These are phyloP conservation scores for Citrus reticulata DNA, from an alignment of 345 rosid species.

Conservation along the genomic window DNA sequence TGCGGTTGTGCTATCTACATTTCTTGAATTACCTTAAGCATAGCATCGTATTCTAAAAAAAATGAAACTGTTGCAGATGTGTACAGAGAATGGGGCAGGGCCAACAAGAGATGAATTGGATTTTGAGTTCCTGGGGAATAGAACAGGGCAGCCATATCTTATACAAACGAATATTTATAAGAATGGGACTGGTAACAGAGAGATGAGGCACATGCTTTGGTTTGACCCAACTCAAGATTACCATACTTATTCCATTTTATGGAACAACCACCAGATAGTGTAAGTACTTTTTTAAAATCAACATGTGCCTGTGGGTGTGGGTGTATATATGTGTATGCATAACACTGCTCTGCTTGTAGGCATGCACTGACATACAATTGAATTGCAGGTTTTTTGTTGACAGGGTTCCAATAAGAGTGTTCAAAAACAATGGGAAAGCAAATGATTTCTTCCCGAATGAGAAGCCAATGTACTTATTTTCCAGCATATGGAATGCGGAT, in stretches of 20 bases:
- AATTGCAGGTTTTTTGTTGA: slow-evolving; percentile 71
- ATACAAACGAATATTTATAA: slow-evolving; percentile 91
- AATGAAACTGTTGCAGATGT: slow-evolving; percentile 57
- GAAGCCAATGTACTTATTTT: slow-evolving; percentile 95
- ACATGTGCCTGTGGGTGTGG: no score
- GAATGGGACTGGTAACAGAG: slow-evolving; percentile 83
- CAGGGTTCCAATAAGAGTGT: slow-evolving; percentile 70
- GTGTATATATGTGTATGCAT: no score
- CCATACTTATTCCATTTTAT: slow-evolving; percentile 74
- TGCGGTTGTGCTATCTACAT: not conserved
- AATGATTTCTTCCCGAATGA: slow-evolving; percentile 88
- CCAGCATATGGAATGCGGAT: slow-evolving; percentile 97
- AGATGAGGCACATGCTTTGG: slow-evolving; percentile 95
- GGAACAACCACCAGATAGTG: slow-evolving; percentile 79
- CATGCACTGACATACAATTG: not conserved
- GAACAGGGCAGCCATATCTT: slow-evolving; percentile 81
- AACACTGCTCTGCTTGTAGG: not conserved
- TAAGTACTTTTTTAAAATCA: slow-evolving; percentile 25
- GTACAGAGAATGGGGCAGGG: slow-evolving; percentile 88
- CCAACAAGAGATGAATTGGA: slow-evolving; percentile 94
- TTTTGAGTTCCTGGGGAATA: slow-evolving; percentile 92
- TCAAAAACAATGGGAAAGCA: slow-evolving; percentile 73
- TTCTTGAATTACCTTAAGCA: not conserved
- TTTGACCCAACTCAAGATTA: slow-evolving; percentile 89
- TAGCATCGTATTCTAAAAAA: not conserved